Conservation (phyloP, 805 yeast genomes). For the Kuraishia floccosa region DNA sequence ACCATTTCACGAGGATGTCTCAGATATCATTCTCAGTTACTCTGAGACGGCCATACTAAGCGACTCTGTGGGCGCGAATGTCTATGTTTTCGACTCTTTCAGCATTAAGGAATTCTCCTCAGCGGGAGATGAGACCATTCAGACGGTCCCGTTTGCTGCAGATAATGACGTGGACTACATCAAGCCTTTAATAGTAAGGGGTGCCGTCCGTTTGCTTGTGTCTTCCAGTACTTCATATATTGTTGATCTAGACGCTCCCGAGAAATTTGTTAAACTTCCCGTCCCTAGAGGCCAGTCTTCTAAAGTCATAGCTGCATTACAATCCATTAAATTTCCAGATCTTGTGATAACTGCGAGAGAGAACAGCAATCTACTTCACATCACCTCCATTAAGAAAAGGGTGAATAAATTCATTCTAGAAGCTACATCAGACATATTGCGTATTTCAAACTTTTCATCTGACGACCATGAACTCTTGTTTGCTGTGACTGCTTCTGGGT, state of each 20-base stretch:
- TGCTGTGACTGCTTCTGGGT: too few species aligned
- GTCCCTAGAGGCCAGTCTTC: too few species aligned
- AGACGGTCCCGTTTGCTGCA: slow-evolving; percentile 8
- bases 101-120: slow-evolving; percentile 14
- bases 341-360: too few species aligned
- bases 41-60: slow-evolving; percentile 15
- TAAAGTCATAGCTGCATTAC: too few species aligned
- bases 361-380: too few species aligned
- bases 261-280: too few species aligned
- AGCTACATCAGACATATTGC: too few species aligned
- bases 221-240: not conserved
- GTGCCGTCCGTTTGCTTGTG: not conserved
- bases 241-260: not conserved
- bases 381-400: too few species aligned
- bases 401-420: too few species aligned
- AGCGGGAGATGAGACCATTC: slow-evolving; percentile 11
- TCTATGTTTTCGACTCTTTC: slow-evolving; percentile 17
- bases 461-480: too few species aligned
- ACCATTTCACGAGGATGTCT: slow-evolving; percentile 23
- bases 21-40: slow-evolving; percentile 23
- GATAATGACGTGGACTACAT: slow-evolving; percentile 9
- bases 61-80: slow-evolving; percentile 11
- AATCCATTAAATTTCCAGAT: too few species aligned
- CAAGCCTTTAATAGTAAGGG: not conserved
- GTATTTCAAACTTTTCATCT: too few species aligned